Conservation (phyloP, 331 rosid genomes). For the Malus hybrid region DNA sequence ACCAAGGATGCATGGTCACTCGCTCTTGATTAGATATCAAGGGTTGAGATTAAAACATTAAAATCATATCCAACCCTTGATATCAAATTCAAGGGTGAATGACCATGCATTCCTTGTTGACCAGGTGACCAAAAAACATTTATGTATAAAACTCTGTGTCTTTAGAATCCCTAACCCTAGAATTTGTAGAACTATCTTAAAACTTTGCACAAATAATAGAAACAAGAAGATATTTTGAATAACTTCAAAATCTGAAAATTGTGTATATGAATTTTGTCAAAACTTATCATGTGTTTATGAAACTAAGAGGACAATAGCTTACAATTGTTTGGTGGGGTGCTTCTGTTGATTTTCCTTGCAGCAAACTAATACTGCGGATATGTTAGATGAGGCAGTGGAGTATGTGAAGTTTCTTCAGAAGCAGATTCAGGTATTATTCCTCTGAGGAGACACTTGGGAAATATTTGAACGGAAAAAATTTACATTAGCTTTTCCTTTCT, state of each 20-base stretch:
- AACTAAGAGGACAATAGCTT: neutral
- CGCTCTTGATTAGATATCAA: neutral
- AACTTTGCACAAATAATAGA: neutral
- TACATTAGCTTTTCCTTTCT: neutral
- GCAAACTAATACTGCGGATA: constrained; percentile 96
- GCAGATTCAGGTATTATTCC: constrained; percentile 67
- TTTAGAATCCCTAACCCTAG: neutral
- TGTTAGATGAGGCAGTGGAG: constrained; percentile 88
- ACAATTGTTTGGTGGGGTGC: neutral
- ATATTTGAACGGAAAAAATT: neutral
- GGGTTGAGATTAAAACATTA: neutral
- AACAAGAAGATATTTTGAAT: neutral
- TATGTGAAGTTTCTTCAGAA: constrained; percentile 81
- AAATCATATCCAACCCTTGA: neutral
- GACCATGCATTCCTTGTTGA: neutral
- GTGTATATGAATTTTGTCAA: neutral
- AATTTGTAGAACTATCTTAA: neutral
- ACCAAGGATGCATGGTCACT: neutral
- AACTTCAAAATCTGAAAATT: neutral
- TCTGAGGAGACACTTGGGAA: neutral
- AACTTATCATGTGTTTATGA: neutral
- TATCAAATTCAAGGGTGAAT: neutral
- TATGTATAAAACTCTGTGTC: neutral
- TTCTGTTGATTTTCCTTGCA: constrained; percentile 30
- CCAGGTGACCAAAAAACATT: neutral